Evolutionary conservation across 345 rosid genomes (phyloP).

Genomic region (Cardamine occulta): DNA sequence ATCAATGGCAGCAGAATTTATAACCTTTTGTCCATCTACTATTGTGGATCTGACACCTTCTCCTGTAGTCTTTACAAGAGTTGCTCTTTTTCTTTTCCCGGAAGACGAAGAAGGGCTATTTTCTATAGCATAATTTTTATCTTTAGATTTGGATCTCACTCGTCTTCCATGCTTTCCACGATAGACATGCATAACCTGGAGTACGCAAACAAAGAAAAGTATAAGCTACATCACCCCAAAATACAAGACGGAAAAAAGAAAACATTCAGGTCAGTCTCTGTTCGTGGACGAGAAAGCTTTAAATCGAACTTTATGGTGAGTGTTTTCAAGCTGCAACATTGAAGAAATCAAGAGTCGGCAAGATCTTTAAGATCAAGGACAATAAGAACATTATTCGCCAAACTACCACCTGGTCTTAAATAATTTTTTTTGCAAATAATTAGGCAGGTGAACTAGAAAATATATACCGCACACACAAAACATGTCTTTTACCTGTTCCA

Average conservation of each 20-base stretch:
- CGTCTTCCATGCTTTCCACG: constrained; percentile 63
- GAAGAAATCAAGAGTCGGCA: constrained; percentile 22
- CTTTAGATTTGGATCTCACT: constrained; percentile 42
- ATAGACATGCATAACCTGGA: constrained; percentile 84
- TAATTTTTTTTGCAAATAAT: not conserved
- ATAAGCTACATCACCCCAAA: constrained; percentile 20
- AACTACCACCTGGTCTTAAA: constrained; percentile 23
- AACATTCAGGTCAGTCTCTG: constrained; percentile 32
- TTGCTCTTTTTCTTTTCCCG: constrained; percentile 63
- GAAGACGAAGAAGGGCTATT: constrained; percentile 46
- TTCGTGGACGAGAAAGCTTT: constrained; percentile 8
- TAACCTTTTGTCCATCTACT: constrained; percentile 30
- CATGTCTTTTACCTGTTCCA: constrained; percentile 73
- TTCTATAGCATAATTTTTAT: constrained; percentile 41
- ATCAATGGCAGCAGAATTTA: constrained; percentile 30
- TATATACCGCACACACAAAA: constrained; percentile 27
- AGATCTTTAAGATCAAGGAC: constrained; percentile 18
- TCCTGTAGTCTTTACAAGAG: constrained; percentile 45
- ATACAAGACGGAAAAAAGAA: constrained; percentile 2
- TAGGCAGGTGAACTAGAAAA: constrained; percentile 16
- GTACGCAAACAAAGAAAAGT: constrained; percentile 32
- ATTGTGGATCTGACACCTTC: constrained; percentile 46
- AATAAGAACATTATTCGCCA: constrained; percentile 7
- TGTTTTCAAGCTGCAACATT: not conserved
- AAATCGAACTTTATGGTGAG: not conserved